phyloP scores from a whole-genome alignment of 129 eudicot genomes.

The carrot (Daucus carota) region DNA sequence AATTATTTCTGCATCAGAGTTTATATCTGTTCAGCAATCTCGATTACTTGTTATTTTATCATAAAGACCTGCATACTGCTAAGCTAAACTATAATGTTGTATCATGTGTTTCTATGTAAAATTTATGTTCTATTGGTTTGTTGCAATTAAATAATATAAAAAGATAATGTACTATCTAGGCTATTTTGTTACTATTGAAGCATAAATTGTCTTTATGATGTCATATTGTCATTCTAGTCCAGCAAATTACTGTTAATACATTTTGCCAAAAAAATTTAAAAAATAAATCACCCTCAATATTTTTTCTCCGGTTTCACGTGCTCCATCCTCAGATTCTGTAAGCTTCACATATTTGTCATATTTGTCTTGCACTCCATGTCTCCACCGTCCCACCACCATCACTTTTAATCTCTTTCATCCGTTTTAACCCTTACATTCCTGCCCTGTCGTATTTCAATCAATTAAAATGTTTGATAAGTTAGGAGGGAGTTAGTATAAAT shows the following conservation, averaged over 20 bases:
- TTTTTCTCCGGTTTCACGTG: neutral
- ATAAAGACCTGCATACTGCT: neutral
- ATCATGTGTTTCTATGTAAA: neutral
- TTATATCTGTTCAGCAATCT: neutral
- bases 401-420: neutral
- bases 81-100: neutral
- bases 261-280: no score
- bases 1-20: neutral
- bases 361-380: neutral
- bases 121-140: neutral
- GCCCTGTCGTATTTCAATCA: no score
- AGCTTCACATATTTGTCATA: neutral
- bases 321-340: neutral
- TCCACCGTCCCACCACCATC: neutral
- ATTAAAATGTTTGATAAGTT: no score
- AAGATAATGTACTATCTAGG: neutral
- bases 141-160: neutral
- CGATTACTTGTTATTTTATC: neutral
- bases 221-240: neutral
- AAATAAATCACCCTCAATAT: no score
- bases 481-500: no score
- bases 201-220: neutral
- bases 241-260: neutral
- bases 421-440: neutral
- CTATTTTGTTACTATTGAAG: neutral